phyloP scores from a whole-genome alignment of 495 filamentous ascomycete genomes.

The Astrocystis sublimbata region DNA sequence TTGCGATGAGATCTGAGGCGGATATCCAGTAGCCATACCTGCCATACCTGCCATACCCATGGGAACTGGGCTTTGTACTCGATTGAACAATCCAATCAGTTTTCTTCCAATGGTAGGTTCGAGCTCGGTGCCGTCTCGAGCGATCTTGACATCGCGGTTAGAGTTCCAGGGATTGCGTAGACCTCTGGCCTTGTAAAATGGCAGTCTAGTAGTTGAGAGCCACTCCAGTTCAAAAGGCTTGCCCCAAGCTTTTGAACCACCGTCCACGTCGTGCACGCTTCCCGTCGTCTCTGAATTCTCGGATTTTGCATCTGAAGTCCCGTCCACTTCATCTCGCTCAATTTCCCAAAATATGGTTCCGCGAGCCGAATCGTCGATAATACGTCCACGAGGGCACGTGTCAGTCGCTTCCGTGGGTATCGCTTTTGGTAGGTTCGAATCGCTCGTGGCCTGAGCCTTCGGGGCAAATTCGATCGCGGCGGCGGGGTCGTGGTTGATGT shows the following conservation, averaged over 20 bases:
- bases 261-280: constrained; percentile 41
- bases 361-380: constrained; percentile 89
- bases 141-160: constrained; percentile 95
- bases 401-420: constrained; percentile 80
- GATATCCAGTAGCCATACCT: constrained; percentile 32
- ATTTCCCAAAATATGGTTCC: constrained; percentile 98
- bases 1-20: constrained; percentile 25
- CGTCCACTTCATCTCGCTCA: constrained; percentile 54
- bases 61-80: constrained; percentile 44
- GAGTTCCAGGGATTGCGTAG: constrained; percentile 96
- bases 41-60: constrained; percentile 26
- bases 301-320: constrained; percentile 36
- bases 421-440: constrained; percentile 66
- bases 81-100: constrained; percentile 77
- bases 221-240: constrained; percentile 93
- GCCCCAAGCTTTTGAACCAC: constrained; percentile 67
- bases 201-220: constrained; percentile 81
- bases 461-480: constrained; percentile 66
- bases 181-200: constrained; percentile 88
- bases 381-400: constrained; percentile 77
- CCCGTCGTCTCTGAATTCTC: constrained; percentile 40
- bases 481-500: constrained; percentile 73
- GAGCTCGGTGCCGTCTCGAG: constrained; percentile 91
- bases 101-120: constrained; percentile 79
- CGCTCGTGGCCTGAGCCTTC: constrained; percentile 56